Percentiles rank a stretch among this genome's conserved stretches.
These are phyloP conservation scores for Trebouxia sp. DNA, from an alignment of 139 green algal genomes.

Conservation along the genomic window DNA sequence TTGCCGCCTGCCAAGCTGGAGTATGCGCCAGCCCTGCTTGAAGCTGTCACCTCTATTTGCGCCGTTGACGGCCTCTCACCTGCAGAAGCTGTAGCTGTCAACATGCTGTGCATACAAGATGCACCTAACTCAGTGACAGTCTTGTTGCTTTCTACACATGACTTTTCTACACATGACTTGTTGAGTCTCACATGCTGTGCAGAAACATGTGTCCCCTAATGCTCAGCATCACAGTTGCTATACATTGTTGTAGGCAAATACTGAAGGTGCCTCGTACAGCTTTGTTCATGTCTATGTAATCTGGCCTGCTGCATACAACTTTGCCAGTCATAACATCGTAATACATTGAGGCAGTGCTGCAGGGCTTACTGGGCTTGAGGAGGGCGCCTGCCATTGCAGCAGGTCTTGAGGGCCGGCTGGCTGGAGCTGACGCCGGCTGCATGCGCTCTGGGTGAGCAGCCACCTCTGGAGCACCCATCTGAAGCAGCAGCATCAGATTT, in stretches of 20 bases:
- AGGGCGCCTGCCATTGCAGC: conserved; percentile 9
- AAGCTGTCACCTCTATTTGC: not conserved
- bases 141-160: too few relatives aligned
- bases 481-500: too few relatives aligned
- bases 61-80: not conserved
- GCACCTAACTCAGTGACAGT: too few relatives aligned
- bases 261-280: not conserved
- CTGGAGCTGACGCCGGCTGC: conserved; percentile 1
- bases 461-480: conserved; percentile 21
- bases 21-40: not conserved
- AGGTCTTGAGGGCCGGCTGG: not conserved
- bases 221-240: too few relatives aligned
- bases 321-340: too few relatives aligned
- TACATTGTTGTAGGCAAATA: too few relatives aligned
- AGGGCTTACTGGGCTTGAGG: conserved; percentile 21
- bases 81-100: not conserved
- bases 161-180: too few relatives aligned
- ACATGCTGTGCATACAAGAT: not conserved
- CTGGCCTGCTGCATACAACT: too few relatives aligned
- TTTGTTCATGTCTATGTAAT: too few relatives aligned
- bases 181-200: too few relatives aligned
- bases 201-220: too few relatives aligned
- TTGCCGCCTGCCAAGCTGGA: not conserved
- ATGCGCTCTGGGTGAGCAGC: conserved; percentile 17
- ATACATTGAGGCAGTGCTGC: too few relatives aligned